Conservation (phyloP, 129 eudicot species). For the Glebionis coronaria region DNA sequence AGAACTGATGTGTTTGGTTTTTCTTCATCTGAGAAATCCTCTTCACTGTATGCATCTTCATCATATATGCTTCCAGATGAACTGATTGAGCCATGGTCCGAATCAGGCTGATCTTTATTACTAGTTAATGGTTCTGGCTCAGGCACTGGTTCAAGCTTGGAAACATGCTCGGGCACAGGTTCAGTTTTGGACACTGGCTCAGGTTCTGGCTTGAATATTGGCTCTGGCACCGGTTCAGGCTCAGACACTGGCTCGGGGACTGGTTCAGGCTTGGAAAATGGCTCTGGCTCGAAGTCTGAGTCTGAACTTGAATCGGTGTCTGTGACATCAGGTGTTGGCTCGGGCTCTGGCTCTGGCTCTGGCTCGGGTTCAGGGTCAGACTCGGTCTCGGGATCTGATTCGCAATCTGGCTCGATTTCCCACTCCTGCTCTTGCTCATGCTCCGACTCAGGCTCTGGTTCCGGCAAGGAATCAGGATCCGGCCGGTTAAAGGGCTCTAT, state of each 20-base stretch:
- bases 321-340: neutral
- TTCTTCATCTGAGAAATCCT: slow-evolving; percentile 33
- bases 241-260: neutral
- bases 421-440: neutral
- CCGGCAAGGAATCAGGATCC: neutral
- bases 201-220: slow-evolving; percentile 1
- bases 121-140: slow-evolving; percentile 12
- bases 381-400: neutral
- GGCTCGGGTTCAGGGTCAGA: neutral
- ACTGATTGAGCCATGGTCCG: slow-evolving; percentile 20
- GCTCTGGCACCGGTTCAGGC: neutral
- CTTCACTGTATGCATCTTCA: slow-evolving; percentile 34
- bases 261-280: neutral
- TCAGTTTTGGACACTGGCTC: slow-evolving; percentile 8
- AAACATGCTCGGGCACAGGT: neutral
- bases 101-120: slow-evolving; percentile 14
- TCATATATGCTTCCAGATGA: slow-evolving; percentile 33
- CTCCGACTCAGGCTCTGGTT: slow-evolving; percentile 3
- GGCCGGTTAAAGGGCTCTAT: neutral
- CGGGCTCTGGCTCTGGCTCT: neutral
- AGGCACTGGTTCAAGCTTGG: neutral
- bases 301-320: neutral
- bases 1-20: slow-evolving; percentile 23
- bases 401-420: neutral
- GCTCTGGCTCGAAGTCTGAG: slow-evolving; percentile 8